Percentiles rank a stretch among this genome's conserved stretches.
phyloP scores from a whole-genome alignment of 805 yeast genomes.

The Candida boidinii region DNA sequence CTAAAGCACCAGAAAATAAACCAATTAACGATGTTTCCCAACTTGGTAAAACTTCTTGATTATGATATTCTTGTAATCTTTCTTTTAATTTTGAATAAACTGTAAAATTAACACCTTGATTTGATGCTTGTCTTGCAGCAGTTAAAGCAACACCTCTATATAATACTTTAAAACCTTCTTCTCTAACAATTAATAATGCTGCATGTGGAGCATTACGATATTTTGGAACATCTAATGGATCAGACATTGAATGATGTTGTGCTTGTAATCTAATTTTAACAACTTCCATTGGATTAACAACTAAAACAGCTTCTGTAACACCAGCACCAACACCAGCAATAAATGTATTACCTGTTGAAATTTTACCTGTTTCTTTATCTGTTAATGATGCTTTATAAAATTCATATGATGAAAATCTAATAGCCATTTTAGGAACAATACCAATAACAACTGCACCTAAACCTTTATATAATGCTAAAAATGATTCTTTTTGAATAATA shows the following conservation, averaged over 20 bases:
- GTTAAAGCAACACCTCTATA: slow-evolving; percentile 94
- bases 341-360: slow-evolving; percentile 70
- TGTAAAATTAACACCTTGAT: slow-evolving; percentile 97
- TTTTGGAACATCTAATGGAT: slow-evolving; percentile 72
- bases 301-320: slow-evolving; percentile 87
- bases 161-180: slow-evolving; percentile 83
- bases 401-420: slow-evolving; percentile 91
- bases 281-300: slow-evolving; percentile 96
- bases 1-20: slow-evolving; percentile 89
- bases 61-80: slow-evolving; percentile 53
- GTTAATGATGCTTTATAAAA: slow-evolving; percentile 66
- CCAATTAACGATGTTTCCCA: slow-evolving; percentile 95
- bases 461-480: slow-evolving; percentile 87
- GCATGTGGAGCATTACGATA: slow-evolving; percentile 93
- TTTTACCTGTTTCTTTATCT: slow-evolving; percentile 49
- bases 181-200: slow-evolving; percentile 69
- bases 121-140: slow-evolving; percentile 96
- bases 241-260: slow-evolving; percentile 86
- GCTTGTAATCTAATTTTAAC: slow-evolving; percentile 95
- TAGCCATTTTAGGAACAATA: slow-evolving; percentile 97
- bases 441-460: slow-evolving; percentile 96
- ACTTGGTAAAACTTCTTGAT: slow-evolving; percentile 58
- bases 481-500: slow-evolving; percentile 73
- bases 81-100: slow-evolving; percentile 83
- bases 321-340: slow-evolving; percentile 97